Base-by-base conservation (phyloP, 495 filamentous ascomycete species). In the Tetracladium marchalianum region DNA sequence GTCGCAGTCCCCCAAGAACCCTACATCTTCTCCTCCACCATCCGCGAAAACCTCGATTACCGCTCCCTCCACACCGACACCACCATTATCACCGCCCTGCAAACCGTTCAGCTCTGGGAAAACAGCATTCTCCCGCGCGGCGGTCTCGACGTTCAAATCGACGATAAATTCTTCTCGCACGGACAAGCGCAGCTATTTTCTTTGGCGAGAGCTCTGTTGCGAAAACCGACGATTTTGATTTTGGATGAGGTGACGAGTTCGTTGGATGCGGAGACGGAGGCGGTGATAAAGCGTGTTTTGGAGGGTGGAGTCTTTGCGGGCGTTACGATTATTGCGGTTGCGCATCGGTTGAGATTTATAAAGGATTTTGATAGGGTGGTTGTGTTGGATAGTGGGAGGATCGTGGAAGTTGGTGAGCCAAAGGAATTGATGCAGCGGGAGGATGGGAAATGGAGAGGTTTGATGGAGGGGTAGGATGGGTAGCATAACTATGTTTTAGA, bases 111-210 rank as follows among this genome's bases (percentile, higher is more conserved):
- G 22, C 41, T 61, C 0, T 49, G 46, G 46, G 15, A 19, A 27
- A 27, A 3, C 0, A 33, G 13, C 11, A 24, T 49, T 11, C 15
- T 35, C 12, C 12, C 12, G 13, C 8, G 17, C 12, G 46, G 46
- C 5, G 72, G 69, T 0, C 63, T 83, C 0, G 67, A 69, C 40
- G 68, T 66, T 1, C 63, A 70, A 9, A 67, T 82, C 39, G 66
- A 68, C 6, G 66, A 63, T 11, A 61, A 71, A 35, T 64, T 66
- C 49, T 65, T 82, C 1, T 77, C 72, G 0, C 73, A 76, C 35
- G 81, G 81, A 1, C 80, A 84, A 50, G 67, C 68, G 32, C 81
- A 84, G 59, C 70, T 85, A 4, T 72, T 83, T 53, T 75, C 71
- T 53, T 64, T 85, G 13, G 80, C 75, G 4, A 66, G 79, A 3